Base-by-base conservation (phyloP, 148 eudicot species). In the Chenopodium album region DNA sequence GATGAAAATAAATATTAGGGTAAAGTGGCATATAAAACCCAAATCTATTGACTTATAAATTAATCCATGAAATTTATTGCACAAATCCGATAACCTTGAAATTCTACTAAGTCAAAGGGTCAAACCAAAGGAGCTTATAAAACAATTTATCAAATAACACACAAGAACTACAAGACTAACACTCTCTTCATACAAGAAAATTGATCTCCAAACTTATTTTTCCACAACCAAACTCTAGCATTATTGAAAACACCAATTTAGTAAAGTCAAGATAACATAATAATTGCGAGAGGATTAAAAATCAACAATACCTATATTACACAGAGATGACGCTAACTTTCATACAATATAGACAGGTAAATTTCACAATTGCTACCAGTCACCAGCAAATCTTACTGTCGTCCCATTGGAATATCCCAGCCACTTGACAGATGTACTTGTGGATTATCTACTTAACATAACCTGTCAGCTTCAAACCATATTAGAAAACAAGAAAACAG, bases 241-340 rank as follows among this genome's bases (percentile, higher is more conserved):
- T 8, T 13, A 37, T 13, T 48, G 37, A 63, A 34, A 4, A 26
- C 52, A 16, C 23, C 72, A 50, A 2, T 19, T 28, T 0, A 81
- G 7, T 50, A 10, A 41, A 64, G 7, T 76, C 67, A 59, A 79
- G 6, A 62, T 22, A 19, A 12, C 1, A 80, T 13, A 32, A 80
- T 13, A 32, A 7, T 12, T 60, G 28, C 22, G 19, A 50, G 47
- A 46, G 26, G 52, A 31, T 62, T 31, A 26, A 65, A 71, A 63
- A 32, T 44, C 31, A n/a, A 28, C 71, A 46, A 54, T 85, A 85
- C 87, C 87, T 85, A 78, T 68, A 77, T 65, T 41, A 41, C 44
- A 41, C 44, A 41, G 7, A 41, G 44, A 41, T 41, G 44, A 41
- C 1, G 8, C 44, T 41, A 41, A 41, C 44, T 41, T 41, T 41